These are phyloP conservation scores for Coniochaeta sp. DNA, from an alignment of 2,329 filamentous ascomycete genomes.

Conservation along the genomic window DNA sequence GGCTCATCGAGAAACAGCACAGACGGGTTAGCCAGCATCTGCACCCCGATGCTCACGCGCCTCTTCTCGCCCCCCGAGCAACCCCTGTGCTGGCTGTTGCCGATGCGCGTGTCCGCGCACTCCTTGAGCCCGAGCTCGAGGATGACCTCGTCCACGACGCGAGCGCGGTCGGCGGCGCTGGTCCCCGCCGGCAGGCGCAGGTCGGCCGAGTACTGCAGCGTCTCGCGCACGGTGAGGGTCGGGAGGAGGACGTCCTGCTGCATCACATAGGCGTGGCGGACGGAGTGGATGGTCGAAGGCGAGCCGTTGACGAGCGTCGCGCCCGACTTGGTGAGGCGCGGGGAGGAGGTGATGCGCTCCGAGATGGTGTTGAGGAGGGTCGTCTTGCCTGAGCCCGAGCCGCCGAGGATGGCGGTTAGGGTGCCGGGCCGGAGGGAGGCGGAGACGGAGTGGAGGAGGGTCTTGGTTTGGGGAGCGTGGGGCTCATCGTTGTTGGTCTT, in stretches of 20 bases:
- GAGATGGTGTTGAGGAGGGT: slow-evolving; percentile 66
- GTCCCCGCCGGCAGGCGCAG: slow-evolving; percentile 60
- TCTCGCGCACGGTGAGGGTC: slow-evolving; percentile 69
- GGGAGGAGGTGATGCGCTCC: slow-evolving; percentile 53
- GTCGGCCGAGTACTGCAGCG: slow-evolving; percentile 65
- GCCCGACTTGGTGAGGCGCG: slow-evolving; percentile 44
- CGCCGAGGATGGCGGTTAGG: slow-evolving; percentile 69
- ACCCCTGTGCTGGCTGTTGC: slow-evolving; percentile 62
- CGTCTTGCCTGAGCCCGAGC: slow-evolving; percentile 68
- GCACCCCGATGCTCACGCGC: slow-evolving; percentile 69
- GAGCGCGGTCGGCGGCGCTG: slow-evolving; percentile 48
- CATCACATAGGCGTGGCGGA: slow-evolving; percentile 65
- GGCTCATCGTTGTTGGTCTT: slow-evolving; percentile 29
- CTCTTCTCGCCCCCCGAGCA: slow-evolving; percentile 77
- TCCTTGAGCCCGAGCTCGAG: slow-evolving; percentile 69
- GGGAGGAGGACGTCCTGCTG: slow-evolving; percentile 70
- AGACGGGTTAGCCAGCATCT: slow-evolving; percentile 71
- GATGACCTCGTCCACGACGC: slow-evolving; percentile 70
- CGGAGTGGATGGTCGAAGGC: slow-evolving; percentile 37
- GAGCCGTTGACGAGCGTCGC: slow-evolving; percentile 54
- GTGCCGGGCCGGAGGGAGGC: slow-evolving; percentile 59
- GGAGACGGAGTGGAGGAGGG: slow-evolving; percentile 55
- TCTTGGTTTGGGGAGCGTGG: slow-evolving; percentile 30
- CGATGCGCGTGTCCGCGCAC: slow-evolving; percentile 68
- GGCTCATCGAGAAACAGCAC: slow-evolving; percentile 74